Evolutionary conservation across 108 stramenopile species (phyloP).

Genomic region (Phaeodactylum tricornutum): DNA sequence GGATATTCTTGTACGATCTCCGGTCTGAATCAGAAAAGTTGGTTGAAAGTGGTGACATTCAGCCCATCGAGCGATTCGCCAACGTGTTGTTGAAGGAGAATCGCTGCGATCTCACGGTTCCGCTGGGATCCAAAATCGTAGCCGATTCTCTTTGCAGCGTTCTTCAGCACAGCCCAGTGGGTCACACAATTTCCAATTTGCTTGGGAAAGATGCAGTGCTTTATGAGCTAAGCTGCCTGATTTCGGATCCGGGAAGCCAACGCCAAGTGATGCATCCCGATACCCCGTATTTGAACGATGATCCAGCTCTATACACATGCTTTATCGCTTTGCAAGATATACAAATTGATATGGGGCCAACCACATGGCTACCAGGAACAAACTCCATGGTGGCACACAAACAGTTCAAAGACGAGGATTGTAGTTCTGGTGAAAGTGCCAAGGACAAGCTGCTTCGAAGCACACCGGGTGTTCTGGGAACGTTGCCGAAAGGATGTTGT

Average conservation of each 20-base stretch:
- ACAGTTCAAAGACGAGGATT: slow-evolving; percentile 24
- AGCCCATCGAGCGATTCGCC: slow-evolving; percentile 56
- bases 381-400: slow-evolving; percentile 44
- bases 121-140: slow-evolving; percentile 21
- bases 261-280: slow-evolving; percentile 81
- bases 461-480: slow-evolving; percentile 39
- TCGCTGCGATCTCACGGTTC: slow-evolving; percentile 73
- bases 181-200: slow-evolving; percentile 28
- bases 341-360: slow-evolving; percentile 69
- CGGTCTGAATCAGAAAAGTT: slow-evolving; percentile 25
- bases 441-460: slow-evolving; percentile 53
- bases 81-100: slow-evolving; percentile 64
- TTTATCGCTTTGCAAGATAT: slow-evolving; percentile 79
- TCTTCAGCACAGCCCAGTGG: slow-evolving; percentile 37
- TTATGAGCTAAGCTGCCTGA: slow-evolving; percentile 60
- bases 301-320: slow-evolving; percentile 61
- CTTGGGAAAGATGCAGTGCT: slow-evolving; percentile 46
- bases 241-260: slow-evolving; percentile 62
- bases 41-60: slow-evolving; percentile 28
- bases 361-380: slow-evolving; percentile 62
- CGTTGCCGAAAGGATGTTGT: slow-evolving; percentile 63
- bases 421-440: slow-evolving; percentile 10
- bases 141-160: slow-evolving; percentile 26
- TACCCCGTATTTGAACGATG: slow-evolving; percentile 35
- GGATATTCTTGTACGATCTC: slow-evolving; percentile 35